These are phyloP conservation scores for Physaria fendleri DNA, from an alignment of 345 rosid genomes.

Conservation along the genomic window DNA sequence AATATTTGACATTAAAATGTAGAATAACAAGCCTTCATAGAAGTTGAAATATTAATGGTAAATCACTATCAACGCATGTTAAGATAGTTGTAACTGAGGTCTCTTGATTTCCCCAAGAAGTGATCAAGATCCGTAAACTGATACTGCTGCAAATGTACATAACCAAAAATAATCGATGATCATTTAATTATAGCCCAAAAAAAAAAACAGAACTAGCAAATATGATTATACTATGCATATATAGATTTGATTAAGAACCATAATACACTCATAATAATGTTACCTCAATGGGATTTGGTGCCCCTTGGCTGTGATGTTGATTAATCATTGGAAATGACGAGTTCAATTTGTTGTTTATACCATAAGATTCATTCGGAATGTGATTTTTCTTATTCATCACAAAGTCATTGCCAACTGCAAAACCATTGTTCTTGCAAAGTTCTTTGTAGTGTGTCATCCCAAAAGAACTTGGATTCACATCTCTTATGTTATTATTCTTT, in stretches of 20 bases:
- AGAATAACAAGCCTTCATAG: neutral
- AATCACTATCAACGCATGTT: slow-evolving; percentile 1
- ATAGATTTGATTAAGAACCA: too few species aligned
- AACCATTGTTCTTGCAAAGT: slow-evolving; percentile 13
- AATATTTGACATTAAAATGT: neutral
- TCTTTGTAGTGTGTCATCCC: neutral
- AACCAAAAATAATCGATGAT: neutral
- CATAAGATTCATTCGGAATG: slow-evolving; percentile 1
- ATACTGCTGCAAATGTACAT: slow-evolving; percentile 21
- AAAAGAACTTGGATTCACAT: slow-evolving; percentile 11
- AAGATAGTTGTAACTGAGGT: slow-evolving; percentile 21
- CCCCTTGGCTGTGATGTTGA: slow-evolving; percentile 19
- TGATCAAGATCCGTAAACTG: slow-evolving; percentile 18
- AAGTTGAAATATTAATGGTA: neutral
- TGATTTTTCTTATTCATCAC: slow-evolving; percentile 7
- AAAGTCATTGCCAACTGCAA: slow-evolving; percentile 8
- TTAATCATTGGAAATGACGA: slow-evolving; percentile 17
- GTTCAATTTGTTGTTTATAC: slow-evolving; percentile 11
- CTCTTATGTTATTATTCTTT: neutral
- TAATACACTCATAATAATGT: neutral
- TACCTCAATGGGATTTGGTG: slow-evolving; percentile 26
- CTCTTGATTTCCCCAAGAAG: slow-evolving; percentile 13
- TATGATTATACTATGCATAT: too few species aligned
- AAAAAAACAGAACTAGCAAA: too few species aligned
- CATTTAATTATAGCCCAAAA: too few species aligned